Evolutionary conservation across 805 yeast species (phyloP), one percentile per base, ranked within the genome.

Genomic region (Saccharomyces mikatae): DNA sequence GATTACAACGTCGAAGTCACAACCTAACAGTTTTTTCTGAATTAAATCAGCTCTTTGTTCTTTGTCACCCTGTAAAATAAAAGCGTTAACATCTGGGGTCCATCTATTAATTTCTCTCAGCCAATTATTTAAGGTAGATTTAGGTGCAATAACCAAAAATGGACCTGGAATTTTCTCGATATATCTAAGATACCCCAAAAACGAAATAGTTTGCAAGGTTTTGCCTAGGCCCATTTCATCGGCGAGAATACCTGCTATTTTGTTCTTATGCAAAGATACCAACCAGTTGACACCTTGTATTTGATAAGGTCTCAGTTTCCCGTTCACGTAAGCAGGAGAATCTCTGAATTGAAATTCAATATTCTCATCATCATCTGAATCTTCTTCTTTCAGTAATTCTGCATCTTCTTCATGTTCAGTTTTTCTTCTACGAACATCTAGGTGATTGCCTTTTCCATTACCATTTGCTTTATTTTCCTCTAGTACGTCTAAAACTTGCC

Each of bases 151-250:
- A 21, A 87, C 84, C 57, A 87, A 74, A 66, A 82, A 88, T 2
- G 95, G 95, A 2, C 94, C 94, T 44, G 75, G 76, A 30, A 79
- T 74, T 31, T 78, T 74, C 59, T 78, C 81, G 53, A 82, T 68
- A 63, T 81, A 85, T 57, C 94, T 75, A 46, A 87, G 71, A 64
- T 83, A 87, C 1, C 92, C 92, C 48, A 87, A 69, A 58, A 84
- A 84, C 6, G 92, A 80, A 58, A 87, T 86, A 0, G 92, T 87
- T 68, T 87, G 94, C 55, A 87, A 71, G 3, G 94, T 87, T 66
- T 87, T 87, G 61, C 94, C 94, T 57, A 87, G 71, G 1, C 94
- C 94, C 94, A 87, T 87, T 71, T 87, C 94, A 70, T 87, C 94
- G 0, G 94, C 94, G 55, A 87, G 74, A 26, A 87, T 86, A 56